phyloP scores from a whole-genome alignment of 83 land plant genomes.

The Diphasiastrum complanatum region DNA sequence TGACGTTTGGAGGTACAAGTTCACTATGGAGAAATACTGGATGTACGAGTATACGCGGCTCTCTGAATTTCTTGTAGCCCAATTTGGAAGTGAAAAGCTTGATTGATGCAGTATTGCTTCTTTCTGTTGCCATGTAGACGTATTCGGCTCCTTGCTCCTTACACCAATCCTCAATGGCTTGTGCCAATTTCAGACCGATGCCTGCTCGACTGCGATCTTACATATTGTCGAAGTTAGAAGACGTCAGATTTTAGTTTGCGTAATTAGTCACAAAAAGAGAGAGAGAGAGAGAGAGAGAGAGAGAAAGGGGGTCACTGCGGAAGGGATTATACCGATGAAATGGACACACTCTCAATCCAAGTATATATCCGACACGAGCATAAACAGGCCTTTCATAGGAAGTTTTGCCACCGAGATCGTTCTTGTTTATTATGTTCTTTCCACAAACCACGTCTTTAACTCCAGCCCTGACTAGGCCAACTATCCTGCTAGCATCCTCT shows the following conservation, averaged over 20 bases:
- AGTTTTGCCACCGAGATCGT: constrained; percentile 14
- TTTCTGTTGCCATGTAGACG: constrained; percentile 70
- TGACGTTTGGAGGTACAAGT: constrained; percentile 24
- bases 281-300: not conserved
- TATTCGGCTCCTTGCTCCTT: constrained; percentile 40
- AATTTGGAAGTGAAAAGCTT: constrained; percentile 47
- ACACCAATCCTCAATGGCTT: constrained; percentile 54
- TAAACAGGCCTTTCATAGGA: constrained; percentile 6
- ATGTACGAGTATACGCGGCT: constrained; percentile 57
- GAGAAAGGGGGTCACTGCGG: constrained; percentile 1
- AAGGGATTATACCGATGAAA: constrained; percentile 16
- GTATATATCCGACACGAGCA: constrained; percentile 28
- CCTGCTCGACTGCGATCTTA: constrained; percentile 49
- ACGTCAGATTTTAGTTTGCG: not conserved
- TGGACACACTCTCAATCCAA: constrained; percentile 31
- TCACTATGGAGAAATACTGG: constrained; percentile 52
- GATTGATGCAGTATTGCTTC: constrained; percentile 49
- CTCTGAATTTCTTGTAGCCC: constrained; percentile 43
- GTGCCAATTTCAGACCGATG: constrained; percentile 43
- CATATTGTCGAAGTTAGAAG: not conserved
- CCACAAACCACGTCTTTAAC: constrained; percentile 79
- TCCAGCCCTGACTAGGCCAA: constrained; percentile 79
- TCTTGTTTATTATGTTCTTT: constrained; percentile 15
- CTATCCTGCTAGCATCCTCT: constrained; percentile 47
- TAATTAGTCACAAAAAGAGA: not conserved